Evolutionary conservation across 768 basidiomycete genomes (phyloP), one percentile per base, ranked within the genome.

Genomic region (Peribolospora baueri): DNA sequence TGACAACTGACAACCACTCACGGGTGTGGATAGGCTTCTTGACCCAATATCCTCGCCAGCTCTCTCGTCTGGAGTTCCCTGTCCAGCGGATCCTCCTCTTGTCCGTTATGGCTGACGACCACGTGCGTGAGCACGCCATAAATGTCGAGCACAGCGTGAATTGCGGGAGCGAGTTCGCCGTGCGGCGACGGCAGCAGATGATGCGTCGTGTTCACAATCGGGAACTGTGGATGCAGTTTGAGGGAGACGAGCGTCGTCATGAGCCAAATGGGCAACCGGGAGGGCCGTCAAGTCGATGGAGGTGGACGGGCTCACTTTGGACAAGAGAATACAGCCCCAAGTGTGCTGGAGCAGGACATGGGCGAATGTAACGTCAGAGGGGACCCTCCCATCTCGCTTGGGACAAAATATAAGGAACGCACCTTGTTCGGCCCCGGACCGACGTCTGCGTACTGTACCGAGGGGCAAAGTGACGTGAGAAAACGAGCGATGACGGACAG

Each of bases 61-160:
- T 81, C 84, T 36, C 66, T 78, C 53, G 81, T 81, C 63, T 91
- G 87, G 38, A 90, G 68, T 64, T 88, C 81, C 56, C 87, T 75
- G 65, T 91, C 87, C n/a, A 86, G 65, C 0, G 81, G 75, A 50
- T 87, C 84, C 65, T 88, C 82, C 74, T 90, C 86, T 74, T 91
- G 87, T 5, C 87, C 87, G 64, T 91, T 90, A 60, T 91, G 87
- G 0, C 84, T 74, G 7, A 90, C 82, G n/a, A 90, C 71, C 0
- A 88, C 84, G 5, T 79, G 79, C 13, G 88, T 76, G 52, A 75
- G 73, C 0, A 78, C 82, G 55, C 74, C 53, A 37, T 47, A 54
- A 0, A 59, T 48, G 50, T 58, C 55, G 38, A 62, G 56, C 0
- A 59, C 56, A 6, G 59, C 58, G 3, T 11, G 51, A 40, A 58